phyloP scores from a whole-genome alignment of 495 filamentous ascomycete genomes.

The Penicillium nucicola region DNA sequence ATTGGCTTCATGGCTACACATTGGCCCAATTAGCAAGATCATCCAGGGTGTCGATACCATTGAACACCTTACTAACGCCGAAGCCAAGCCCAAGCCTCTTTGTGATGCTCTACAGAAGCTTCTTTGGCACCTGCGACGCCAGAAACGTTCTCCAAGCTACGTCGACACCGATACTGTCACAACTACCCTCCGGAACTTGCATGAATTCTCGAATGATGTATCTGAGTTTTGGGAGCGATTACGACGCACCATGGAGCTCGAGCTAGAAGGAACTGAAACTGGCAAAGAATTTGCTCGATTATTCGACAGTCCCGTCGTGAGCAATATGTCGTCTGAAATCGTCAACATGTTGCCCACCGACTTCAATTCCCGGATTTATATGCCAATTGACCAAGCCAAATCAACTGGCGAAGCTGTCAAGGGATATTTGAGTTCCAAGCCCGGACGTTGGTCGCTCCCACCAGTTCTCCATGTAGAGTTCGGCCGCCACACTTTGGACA shows the following conservation, averaged over 20 bases:
- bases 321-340: background rate
- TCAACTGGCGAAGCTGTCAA: conserved; percentile 31
- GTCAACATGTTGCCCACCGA: conserved; percentile 36
- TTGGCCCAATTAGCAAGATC: conserved; percentile 56
- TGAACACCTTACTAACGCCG: conserved; percentile 46
- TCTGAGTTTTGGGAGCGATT: conserved; percentile 54
- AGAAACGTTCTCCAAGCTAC: conserved; percentile 33
- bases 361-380: conserved; percentile 39
- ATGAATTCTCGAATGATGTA: conserved; percentile 45
- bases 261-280: conserved; percentile 45
- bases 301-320: conserved; percentile 39
- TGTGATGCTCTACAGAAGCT: conserved; percentile 47
- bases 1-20: conserved; percentile 56
- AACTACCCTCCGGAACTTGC: conserved; percentile 39
- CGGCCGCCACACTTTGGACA: conserved; percentile 54
- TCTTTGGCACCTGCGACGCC: conserved; percentile 40
- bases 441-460: conserved; percentile 42
- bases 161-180: conserved; percentile 45
- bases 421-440: conserved; percentile 29
- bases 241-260: conserved; percentile 49
- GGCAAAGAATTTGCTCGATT: conserved; percentile 37
- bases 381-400: conserved; percentile 34
- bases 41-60: conserved; percentile 49
- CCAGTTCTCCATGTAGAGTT: conserved; percentile 58
- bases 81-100: conserved; percentile 49